phyloP scores from a whole-genome alignment of 2,329 filamentous ascomycete species.

The Fusarium newnesense region DNA sequence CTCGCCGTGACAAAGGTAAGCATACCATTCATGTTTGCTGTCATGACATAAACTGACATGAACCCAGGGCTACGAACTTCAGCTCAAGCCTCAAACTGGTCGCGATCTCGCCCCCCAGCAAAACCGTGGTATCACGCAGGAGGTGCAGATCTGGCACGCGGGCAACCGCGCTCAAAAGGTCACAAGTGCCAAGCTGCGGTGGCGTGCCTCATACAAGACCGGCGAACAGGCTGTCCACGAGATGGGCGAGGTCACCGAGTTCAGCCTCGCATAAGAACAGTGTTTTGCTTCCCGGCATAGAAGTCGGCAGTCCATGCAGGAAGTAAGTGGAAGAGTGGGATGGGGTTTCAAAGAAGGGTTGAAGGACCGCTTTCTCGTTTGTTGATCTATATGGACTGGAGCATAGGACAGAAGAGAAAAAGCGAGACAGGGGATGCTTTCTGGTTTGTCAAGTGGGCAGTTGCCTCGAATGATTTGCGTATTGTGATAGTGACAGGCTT shows the following conservation, averaged over 20 bases:
- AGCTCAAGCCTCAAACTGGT: slow-evolving; percentile 86
- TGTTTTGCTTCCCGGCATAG: background rate
- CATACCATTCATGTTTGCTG: background rate
- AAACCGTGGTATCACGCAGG: slow-evolving; percentile 80
- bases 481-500: background rate
- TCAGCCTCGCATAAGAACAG: slow-evolving; percentile 72
- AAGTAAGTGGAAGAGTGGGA: background rate
- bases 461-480: background rate
- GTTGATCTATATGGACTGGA: background rate
- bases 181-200: slow-evolving; percentile 85
- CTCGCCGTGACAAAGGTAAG: slow-evolving; percentile 90
- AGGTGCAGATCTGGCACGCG: slow-evolving; percentile 78
- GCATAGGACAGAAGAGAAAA: slow-evolving; percentile 29
- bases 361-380: background rate
- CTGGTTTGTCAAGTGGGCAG: slow-evolving; percentile 21
- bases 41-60: slow-evolving; percentile 1
- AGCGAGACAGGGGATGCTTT: slow-evolving; percentile 33
- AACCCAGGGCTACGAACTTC: slow-evolving; percentile 78
- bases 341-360: background rate
- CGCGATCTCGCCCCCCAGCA: slow-evolving; percentile 79
- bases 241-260: slow-evolving; percentile 84
- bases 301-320: background rate
- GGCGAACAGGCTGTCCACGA: slow-evolving; percentile 76
- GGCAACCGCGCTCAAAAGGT: slow-evolving; percentile 76
- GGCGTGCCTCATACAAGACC: slow-evolving; percentile 84